Evolutionary conservation across 768 basidiomycete species (phyloP), one percentile per base, ranked within the genome.

Genomic region (Obba rivulosa): DNA sequence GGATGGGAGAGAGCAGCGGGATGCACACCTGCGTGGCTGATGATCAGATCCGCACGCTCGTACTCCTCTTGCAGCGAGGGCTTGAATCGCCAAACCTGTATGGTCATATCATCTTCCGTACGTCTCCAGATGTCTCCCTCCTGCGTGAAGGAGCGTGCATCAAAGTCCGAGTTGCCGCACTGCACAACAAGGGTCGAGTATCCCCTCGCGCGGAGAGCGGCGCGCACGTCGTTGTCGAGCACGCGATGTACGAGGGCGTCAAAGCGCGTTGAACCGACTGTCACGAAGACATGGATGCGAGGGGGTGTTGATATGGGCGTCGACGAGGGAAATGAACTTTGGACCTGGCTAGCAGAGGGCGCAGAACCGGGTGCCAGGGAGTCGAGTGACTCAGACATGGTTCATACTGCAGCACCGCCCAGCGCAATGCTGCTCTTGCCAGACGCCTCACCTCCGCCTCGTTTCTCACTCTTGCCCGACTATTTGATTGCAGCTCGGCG

Each of bases 211-310:
- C 59, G 63, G 25, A 94, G 71, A 34, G 69, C 69, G n/a, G 64
- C 55, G 34, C 92, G 72, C 22, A 86, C 78, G n/a, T 71, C 60
- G 4, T 72, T 65, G 16, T 81, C 78, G 49, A 91, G 70, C 16
- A 75, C 73, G 18, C 73, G 63, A 52, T 81, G 69, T 46, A 89
- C 78, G 54, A 97, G 79, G 11, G 72, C 63, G 64, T 92, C 85
- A 69, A 95, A 96, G 58, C 75, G 73, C 17, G 92, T 95, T 18
- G 93, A 93, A 50, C 93, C 93, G 48, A 97, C 87, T 3, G 93
- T 94, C 53, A 92, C 76, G 66, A 97, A 83, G 43, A 74, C 75
- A 52, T 62, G 65, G 41, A 45, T 57, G 43, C 28, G 50, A 23
- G 18, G 16, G 46, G 54, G 44, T 36, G 46, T 42, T 38, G 45